phyloP scores from a whole-genome alignment of 257 asterid species.

The Thymus quinquecostatus region DNA sequence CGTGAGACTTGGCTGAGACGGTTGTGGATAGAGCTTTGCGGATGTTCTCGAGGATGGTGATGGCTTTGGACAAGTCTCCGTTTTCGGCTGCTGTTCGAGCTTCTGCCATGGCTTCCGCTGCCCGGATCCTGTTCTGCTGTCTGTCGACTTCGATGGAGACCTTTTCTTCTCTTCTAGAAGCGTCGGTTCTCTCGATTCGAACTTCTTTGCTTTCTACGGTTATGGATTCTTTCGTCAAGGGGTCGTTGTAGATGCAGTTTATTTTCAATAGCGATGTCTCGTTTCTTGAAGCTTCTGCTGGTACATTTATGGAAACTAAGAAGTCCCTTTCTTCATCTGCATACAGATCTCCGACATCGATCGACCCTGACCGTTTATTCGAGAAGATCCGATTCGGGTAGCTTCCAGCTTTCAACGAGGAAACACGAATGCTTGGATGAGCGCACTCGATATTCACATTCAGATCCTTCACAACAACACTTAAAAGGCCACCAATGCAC shows the following conservation, averaged over 20 bases:
- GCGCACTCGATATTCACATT: constrained; percentile 58
- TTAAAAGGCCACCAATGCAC: constrained; percentile 96
- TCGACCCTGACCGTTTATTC: constrained; percentile 57
- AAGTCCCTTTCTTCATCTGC: constrained; percentile 98
- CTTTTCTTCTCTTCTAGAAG: constrained; percentile 33
- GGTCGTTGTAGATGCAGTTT: constrained; percentile 63
- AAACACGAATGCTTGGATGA: constrained; percentile 53
- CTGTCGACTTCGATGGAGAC: constrained; percentile 90
- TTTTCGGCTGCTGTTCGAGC: constrained; percentile 79
- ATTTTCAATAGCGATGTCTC: constrained; percentile 68
- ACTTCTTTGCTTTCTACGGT: constrained; percentile 56
- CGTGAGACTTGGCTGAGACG: constrained; percentile 63
- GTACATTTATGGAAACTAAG: constrained; percentile 66
- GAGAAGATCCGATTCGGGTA: constrained; percentile 57
- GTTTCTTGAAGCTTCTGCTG: constrained; percentile 50
- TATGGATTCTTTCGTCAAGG: constrained; percentile 65
- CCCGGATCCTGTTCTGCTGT: constrained; percentile 75
- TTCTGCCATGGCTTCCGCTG: constrained; percentile 87
- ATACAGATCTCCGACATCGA: constrained; percentile 84
- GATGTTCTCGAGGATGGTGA: constrained; percentile 66
- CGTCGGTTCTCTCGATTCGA: constrained; percentile 57
- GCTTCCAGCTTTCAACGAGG: constrained; percentile 76
- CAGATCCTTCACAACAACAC: constrained; percentile 87
- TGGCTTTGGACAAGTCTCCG: constrained; percentile 71
- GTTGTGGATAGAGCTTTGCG: constrained; percentile 60